These are phyloP conservation scores for Warburgia ugandensis DNA, from an alignment of 164 flowering plant species.

Conservation along the genomic window DNA sequence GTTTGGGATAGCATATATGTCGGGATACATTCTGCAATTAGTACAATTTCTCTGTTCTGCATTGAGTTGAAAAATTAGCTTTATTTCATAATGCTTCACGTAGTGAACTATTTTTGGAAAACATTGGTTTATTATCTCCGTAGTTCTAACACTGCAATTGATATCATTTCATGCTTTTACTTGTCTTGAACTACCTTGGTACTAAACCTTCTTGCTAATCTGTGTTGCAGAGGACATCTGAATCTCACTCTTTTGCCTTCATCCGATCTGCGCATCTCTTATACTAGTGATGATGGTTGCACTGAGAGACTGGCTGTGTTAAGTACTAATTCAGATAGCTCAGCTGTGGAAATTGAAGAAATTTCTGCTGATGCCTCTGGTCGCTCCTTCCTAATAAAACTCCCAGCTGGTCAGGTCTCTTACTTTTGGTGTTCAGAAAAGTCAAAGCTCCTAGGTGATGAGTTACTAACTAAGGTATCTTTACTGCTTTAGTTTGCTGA, in stretches of 20 bases:
- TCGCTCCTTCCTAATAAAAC: slow-evolving; percentile 56
- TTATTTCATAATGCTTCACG: too few relatives aligned
- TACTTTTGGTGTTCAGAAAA: slow-evolving; percentile 95
- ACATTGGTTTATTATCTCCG: too few relatives aligned
- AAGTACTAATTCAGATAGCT: slow-evolving; percentile 29
- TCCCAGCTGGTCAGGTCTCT: slow-evolving; percentile 29
- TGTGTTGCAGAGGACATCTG: slow-evolving; percentile 72
- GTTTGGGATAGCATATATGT: too few relatives aligned
- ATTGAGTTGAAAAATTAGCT: too few relatives aligned
- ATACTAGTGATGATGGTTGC: slow-evolving; percentile 73
- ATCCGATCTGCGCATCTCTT: slow-evolving; percentile 75
- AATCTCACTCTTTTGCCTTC: slow-evolving; percentile 72
- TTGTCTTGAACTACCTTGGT: too few relatives aligned
- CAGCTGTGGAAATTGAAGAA: slow-evolving; percentile 45
- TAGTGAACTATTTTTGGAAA: too few relatives aligned
- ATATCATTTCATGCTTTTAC: too few relatives aligned
- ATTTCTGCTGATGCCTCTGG: slow-evolving; percentile 75
- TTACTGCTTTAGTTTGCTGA: too few relatives aligned
- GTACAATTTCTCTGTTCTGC: too few relatives aligned
- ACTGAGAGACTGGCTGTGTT: slow-evolving; percentile 57
- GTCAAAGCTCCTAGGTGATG: slow-evolving; percentile 58
- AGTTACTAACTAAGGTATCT: slow-evolving; percentile 77
- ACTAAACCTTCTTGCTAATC: too few relatives aligned
- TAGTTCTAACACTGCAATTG: too few relatives aligned
- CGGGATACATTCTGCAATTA: too few relatives aligned